A percentile compares a stretch with the other conserved stretches of the same genome.
phyloP scores from a whole-genome alignment of 345 rosid genomes.

The Syzygium aromaticum region DNA sequence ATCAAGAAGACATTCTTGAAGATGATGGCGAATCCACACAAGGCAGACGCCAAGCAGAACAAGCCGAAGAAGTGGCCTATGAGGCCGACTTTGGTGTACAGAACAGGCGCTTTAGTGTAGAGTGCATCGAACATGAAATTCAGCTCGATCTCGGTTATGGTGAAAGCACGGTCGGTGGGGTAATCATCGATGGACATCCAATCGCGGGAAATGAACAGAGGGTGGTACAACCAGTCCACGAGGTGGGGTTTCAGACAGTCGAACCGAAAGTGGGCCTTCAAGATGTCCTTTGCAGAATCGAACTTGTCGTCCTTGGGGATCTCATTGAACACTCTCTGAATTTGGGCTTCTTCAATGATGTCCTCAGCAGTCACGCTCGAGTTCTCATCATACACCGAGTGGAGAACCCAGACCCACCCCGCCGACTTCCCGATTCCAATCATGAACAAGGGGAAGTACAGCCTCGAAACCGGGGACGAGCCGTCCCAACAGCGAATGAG shows the following conservation, averaged over 20 bases:
- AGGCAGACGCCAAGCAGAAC: background rate
- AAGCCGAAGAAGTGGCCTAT: background rate
- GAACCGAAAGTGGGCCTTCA: background rate
- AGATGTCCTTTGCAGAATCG: background rate
- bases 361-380: background rate
- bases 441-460: conserved; percentile 1
- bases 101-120: conserved; percentile 22
- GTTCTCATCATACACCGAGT: background rate
- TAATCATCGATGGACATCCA: background rate
- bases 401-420: background rate
- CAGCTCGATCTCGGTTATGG: conserved; percentile 32
- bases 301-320: background rate
- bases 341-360: background rate
- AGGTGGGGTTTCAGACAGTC: background rate
- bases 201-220: background rate
- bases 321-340: background rate
- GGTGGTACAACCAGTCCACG: background rate
- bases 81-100: background rate
- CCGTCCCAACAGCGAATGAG: conserved; percentile 2
- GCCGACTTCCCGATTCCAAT: background rate
- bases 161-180: background rate
- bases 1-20: background rate
- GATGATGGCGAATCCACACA: background rate
- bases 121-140: conserved; percentile 23
- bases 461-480: background rate